Base-by-base conservation (phyloP, 2,329 filamentous ascomycete genomes). In the Fusarium domesticum region DNA sequence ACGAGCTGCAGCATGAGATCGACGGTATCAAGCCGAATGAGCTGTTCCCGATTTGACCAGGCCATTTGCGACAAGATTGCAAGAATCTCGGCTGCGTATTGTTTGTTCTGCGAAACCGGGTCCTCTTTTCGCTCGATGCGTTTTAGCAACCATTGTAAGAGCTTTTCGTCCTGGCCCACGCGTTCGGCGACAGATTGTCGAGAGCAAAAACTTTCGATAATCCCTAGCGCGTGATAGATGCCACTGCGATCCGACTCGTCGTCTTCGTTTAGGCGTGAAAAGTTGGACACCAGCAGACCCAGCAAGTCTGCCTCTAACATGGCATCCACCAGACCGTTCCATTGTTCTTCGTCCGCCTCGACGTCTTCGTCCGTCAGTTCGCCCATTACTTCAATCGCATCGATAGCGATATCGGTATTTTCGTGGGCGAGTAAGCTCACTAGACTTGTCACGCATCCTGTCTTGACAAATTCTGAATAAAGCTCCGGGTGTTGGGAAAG, bases 321-420 rank as follows among this genome's bases (percentile, higher is more conserved):
- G 4, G 75, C 82, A 64, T 80, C 81, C 0, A 91, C 89, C 7
- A 98, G 70, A 1, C 70, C 74, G 48, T 86, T 81, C 89, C 91
- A 96, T 59, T 96, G 83, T 43, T 81, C 81, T 57, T 90, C 84
- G 47, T 85, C 82, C 2, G 87, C 89, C 33, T 84, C 77, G 2
- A 96, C 89, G 61, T 97, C 92, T 63, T 98, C 91, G 59, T 97
- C 93, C 12, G 89, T 95, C 55, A 97, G 72, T 70, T 98, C 93
- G 43, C 82, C 84, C 39, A 98, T 81, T 36, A 96, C 87, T 70
- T 97, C 87, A 38, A 96, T 84, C 1, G 86, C 88, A 51, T 86
- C 88, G 58, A 97, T 95, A 10, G 93, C 90, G 53, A 98, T 95
- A 62, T 98, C 93, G 1, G 91, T 92, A 64, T 98, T 98, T 59